phyloP scores from a whole-genome alignment of 2,329 filamentous ascomycete species.

The Raffaelea albimanens region DNA sequence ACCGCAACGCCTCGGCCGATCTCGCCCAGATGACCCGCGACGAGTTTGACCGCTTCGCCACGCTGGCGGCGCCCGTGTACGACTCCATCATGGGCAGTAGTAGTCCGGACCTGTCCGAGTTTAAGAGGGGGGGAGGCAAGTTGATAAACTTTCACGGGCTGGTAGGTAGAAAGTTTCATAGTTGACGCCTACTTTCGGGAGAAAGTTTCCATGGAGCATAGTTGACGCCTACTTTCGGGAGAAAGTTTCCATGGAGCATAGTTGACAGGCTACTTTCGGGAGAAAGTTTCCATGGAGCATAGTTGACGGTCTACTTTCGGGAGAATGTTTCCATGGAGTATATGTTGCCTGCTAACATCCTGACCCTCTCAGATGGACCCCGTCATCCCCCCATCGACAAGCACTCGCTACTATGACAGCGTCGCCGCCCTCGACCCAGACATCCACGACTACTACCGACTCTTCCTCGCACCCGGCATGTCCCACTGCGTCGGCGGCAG shows the following conservation, averaged over 20 bases:
- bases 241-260: neutral
- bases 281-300: neutral
- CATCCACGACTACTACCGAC: conserved; percentile 21
- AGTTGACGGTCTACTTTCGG: neutral
- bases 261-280: neutral
- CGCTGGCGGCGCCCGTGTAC: conserved; percentile 1
- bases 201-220: no score
- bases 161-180: no score
- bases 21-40: neutral
- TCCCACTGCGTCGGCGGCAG: conserved; percentile 21
- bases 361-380: conserved; percentile 12
- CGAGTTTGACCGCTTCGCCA: neutral
- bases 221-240: no score
- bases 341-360: no score
- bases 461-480: conserved; percentile 22
- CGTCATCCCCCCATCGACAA: conserved; percentile 8
- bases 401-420: conserved; percentile 15
- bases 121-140: conserved; percentile 34
- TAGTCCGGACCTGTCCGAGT: conserved; percentile 32
- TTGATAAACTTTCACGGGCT: conserved; percentile 21
- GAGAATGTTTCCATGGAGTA: no score
- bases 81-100: conserved; percentile 5
- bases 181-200: no score
- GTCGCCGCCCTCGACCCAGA: conserved; percentile 13
- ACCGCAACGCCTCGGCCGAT: neutral